Evolutionary conservation across 345 rosid genomes (phyloP).

Genomic region (Geranium brycei): DNA sequence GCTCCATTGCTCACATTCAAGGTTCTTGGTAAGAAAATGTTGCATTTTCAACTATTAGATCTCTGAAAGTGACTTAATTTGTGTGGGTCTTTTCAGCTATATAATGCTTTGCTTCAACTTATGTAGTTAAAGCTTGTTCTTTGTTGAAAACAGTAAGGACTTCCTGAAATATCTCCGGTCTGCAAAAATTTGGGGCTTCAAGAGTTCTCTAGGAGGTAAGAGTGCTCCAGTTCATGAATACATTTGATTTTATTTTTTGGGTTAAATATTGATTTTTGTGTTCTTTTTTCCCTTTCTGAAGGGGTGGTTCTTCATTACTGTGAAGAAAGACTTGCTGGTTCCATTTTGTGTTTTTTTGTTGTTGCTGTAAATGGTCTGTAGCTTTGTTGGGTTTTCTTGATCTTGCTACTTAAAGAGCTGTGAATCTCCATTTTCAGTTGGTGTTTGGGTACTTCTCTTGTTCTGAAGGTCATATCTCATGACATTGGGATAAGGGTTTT

Average conservation of each 20-base stretch:
- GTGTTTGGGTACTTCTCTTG: not conserved
- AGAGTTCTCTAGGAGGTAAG: slow-evolving; percentile 13
- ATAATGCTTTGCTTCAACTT: slow-evolving; percentile 27
- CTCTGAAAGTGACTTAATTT: slow-evolving; percentile 24
- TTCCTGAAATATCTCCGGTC: slow-evolving; percentile 7
- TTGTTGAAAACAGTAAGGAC: slow-evolving; percentile 14
- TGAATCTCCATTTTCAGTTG: not conserved
- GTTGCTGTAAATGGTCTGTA: too few species aligned
- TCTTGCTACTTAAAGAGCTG: not conserved
- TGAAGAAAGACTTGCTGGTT: not conserved
- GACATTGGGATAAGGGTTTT: not conserved
- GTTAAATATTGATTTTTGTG: not conserved
- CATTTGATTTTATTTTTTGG: slow-evolving; percentile 7
- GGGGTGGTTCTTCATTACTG: not conserved
- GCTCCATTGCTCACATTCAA: slow-evolving; percentile 32
- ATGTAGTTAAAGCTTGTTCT: slow-evolving; percentile 17
- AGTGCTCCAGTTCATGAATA: slow-evolving; percentile 1
- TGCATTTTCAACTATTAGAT: slow-evolving; percentile 22
- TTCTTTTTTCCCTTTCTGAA: not conserved
- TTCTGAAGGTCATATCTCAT: not conserved
- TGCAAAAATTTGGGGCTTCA: slow-evolving; percentile 9
- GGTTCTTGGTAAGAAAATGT: slow-evolving; percentile 29
- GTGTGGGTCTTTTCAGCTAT: slow-evolving; percentile 19
- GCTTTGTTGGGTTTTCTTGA: not conserved
- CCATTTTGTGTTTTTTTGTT: not conserved